Evolutionary conservation across 163 green algal species (phyloP).

Genomic region (Chlorella variabilis): DNA sequence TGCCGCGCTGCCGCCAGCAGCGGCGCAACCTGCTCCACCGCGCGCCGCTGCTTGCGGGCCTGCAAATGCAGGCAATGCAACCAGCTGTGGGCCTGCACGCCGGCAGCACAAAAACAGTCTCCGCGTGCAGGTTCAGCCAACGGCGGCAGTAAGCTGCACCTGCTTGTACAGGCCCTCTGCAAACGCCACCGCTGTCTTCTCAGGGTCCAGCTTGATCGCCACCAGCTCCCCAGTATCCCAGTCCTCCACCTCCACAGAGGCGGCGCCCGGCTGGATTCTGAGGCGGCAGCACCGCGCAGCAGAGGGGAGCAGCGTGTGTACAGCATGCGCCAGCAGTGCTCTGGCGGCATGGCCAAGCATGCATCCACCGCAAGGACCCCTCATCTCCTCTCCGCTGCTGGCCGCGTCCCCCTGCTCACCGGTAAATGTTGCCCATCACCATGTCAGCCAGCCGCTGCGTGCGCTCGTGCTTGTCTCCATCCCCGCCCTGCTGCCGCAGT

Average conservation of each 20-base stretch:
- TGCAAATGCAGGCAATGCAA: neutral
- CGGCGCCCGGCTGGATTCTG: constrained; percentile 4
- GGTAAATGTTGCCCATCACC: constrained; percentile 84
- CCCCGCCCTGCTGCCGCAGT: constrained; percentile 60
- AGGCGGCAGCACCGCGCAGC: neutral
- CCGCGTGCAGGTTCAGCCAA: no score
- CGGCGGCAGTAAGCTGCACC: neutral
- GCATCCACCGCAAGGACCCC: no score
- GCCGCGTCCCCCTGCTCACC: no score
- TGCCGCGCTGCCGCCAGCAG: constrained; percentile 66
- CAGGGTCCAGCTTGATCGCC: constrained; percentile 66
- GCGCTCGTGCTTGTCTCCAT: constrained; percentile 42
- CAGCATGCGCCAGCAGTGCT: neutral
- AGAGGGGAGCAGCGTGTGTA: neutral
- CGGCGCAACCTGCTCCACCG: constrained; percentile 68
- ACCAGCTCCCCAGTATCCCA: constrained; percentile 77
- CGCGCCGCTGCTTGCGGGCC: constrained; percentile 74
- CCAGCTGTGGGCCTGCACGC: neutral
- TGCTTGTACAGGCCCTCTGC: constrained; percentile 73
- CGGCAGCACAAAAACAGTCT: no score
- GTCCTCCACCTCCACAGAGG: constrained; percentile 67
- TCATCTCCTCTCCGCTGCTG: no score
- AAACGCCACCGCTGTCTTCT: constrained; percentile 55
- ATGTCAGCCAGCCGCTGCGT: constrained; percentile 74
- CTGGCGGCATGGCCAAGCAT: no score